Evolutionary conservation across 306 rosid genomes (phyloP).

Genomic region (Spatholobus suberectus): DNA sequence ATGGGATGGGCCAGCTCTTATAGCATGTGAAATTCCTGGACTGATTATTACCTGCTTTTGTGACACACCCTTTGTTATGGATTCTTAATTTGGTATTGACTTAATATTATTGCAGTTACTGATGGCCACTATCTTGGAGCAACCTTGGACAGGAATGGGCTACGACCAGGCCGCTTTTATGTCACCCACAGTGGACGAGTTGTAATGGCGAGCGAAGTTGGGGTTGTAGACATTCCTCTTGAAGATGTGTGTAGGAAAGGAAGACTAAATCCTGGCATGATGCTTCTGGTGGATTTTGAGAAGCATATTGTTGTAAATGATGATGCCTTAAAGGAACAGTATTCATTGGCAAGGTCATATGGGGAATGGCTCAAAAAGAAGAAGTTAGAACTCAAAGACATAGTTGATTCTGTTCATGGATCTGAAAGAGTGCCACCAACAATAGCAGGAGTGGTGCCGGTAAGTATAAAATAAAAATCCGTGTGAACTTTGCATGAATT

Average conservation of each 20-base stretch:
- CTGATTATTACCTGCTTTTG: conserved; percentile 54
- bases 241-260: neutral
- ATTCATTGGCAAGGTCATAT: neutral
- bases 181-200: conserved; percentile 23
- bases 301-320: conserved; percentile 26
- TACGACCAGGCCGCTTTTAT: conserved; percentile 23
- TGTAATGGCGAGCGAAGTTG: conserved; percentile 17
- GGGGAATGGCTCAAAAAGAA: conserved; percentile 12
- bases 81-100: neutral
- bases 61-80: neutral
- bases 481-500: neutral
- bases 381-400: conserved; percentile 8
- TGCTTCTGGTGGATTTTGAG: conserved; percentile 23
- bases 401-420: conserved; percentile 8
- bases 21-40: conserved; percentile 66
- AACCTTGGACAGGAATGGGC: conserved; percentile 15
- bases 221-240: conserved; percentile 15
- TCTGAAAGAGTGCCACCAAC: conserved; percentile 3
- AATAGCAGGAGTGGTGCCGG: conserved; percentile 4
- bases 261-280: conserved; percentile 21
- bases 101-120: conserved; percentile 3
- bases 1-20: conserved; percentile 99
- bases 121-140: conserved; percentile 24
- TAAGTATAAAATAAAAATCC: neutral
- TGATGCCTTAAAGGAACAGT: conserved; percentile 17